Conservation (phyloP, 306 rosid species). For the Dalbergia cochinchinensis region DNA sequence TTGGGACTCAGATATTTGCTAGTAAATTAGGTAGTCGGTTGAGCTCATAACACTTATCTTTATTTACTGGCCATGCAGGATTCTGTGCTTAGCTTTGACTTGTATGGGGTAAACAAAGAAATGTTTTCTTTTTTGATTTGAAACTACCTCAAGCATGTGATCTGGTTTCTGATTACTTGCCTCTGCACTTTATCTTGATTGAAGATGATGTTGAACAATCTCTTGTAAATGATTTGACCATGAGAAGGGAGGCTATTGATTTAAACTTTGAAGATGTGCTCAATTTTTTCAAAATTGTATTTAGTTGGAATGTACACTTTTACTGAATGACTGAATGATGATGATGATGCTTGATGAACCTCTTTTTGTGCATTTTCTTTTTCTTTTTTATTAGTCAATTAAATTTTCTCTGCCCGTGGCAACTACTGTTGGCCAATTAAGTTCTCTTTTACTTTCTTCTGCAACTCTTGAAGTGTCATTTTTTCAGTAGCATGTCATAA, state of each 20-base stretch:
- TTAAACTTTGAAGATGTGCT: neutral
- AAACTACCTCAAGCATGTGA: neutral
- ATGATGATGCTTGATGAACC: neutral
- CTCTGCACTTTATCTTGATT: neutral
- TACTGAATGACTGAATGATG: neutral
- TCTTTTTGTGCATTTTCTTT: no score
- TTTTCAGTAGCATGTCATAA: neutral
- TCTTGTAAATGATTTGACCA: neutral
- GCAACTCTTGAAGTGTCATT: neutral
- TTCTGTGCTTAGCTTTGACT: conserved; percentile 7
- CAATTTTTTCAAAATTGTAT: neutral
- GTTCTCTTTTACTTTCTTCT: neutral
- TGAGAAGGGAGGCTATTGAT: neutral
- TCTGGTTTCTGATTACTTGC: conserved; percentile 11
- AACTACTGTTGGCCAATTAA: neutral
- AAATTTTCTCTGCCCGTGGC: no score
- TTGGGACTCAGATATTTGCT: conserved; percentile 9
- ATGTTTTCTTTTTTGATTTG: no score
- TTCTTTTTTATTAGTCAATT: no score
- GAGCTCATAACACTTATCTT: neutral
- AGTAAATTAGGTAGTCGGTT: conserved; percentile 9
- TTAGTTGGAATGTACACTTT: neutral
- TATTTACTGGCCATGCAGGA: conserved; percentile 11
- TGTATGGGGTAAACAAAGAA: conserved; percentile 8
- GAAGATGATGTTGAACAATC: neutral